Base-by-base conservation (phyloP, 2,329 filamentous ascomycete genomes). In the Colletotrichum ledebouriae region DNA sequence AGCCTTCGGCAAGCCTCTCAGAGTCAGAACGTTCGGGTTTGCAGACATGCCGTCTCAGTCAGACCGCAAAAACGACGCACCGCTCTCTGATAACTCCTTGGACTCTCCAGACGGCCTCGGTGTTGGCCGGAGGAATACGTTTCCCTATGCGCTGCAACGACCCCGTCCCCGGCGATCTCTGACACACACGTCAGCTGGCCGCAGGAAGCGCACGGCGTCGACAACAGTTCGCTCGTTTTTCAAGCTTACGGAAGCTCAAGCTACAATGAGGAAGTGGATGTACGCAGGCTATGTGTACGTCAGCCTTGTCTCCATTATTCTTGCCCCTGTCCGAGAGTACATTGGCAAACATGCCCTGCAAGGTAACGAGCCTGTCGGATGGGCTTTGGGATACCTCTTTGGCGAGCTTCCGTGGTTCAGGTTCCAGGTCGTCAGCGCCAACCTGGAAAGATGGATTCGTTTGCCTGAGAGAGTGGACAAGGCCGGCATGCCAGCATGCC, bases 331-430 rank as follows among this genome's bases (percentile, higher is more conserved):
- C 33, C 88, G 94, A 61, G 83, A 84, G 2, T 92, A 93, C 72
- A 88, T 98, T 57, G 81, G 86, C 44, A 79, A 81, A 49, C 84
- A 87, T 70, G 94, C 94, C 13, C 83, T 99, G 1, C 75, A 85
- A 39, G 89, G 88, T 15, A 82, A 89, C 59, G 96, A 99, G 73
- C 94, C 96, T 0, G 88, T 99, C 50, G 93, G 95, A 2, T 99
- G 96, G 96, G 94, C 94, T 0, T 79, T 98, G 11, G 91, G 93
- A 2, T 99, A 99, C 78, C 82, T 98, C 3, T 87, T 98, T 70
- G 94, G 95, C 12, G 92, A 97, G 73, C 76, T 94, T 11, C 85
- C 87, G 0, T 85, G 84, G 75, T 89, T 98, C 72, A 87, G 94
- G 25, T 90, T 91, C 76, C 85, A 91, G 76, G 86, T 95, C 9